Evolutionary conservation across 169 alveolate species (phyloP).

Genomic region (Cryptosporidium canis): DNA sequence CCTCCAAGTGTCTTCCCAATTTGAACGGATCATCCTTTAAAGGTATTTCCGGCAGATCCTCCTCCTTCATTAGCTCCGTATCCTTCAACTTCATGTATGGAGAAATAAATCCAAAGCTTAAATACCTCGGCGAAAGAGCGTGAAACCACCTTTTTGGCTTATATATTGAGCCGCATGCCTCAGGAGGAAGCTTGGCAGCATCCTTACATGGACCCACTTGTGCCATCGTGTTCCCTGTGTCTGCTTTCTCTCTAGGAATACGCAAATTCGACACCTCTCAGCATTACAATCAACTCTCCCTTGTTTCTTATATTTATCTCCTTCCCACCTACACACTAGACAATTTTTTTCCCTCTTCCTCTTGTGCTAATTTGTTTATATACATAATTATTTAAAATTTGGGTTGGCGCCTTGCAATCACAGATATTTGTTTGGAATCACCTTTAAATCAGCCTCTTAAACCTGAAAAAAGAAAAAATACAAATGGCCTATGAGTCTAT

Average conservation of each 20-base stretch:
- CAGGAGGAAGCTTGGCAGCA: background rate
- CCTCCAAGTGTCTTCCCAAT: slow-evolving; percentile 32
- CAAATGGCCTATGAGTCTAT: no score
- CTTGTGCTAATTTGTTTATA: no score
- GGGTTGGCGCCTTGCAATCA: slow-evolving; percentile 1
- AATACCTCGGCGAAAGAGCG: slow-evolving; percentile 35
- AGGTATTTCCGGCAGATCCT: slow-evolving; percentile 61
- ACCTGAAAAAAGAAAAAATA: no score
- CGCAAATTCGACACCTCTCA: background rate
- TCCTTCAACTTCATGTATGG: slow-evolving; percentile 54
- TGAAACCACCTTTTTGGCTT: slow-evolving; percentile 51
- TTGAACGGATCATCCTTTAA: slow-evolving; percentile 35
- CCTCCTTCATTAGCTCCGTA: slow-evolving; percentile 33
- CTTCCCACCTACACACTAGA: no score
- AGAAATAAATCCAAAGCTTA: slow-evolving; percentile 61
- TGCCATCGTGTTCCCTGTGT: background rate
- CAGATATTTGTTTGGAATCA: background rate
- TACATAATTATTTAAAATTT: background rate
- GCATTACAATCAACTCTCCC: background rate
- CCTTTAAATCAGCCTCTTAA: background rate
- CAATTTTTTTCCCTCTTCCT: no score
- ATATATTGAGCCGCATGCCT: slow-evolving; percentile 14
- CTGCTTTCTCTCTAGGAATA: background rate
- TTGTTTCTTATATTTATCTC: background rate
- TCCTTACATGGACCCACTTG: background rate